Percentiles rank a stretch among this genome's conserved stretches.
These are phyloP conservation scores for Cnidoscolus chayamansa DNA, from an alignment of 441 rosid genomes.

Conservation along the genomic window DNA sequence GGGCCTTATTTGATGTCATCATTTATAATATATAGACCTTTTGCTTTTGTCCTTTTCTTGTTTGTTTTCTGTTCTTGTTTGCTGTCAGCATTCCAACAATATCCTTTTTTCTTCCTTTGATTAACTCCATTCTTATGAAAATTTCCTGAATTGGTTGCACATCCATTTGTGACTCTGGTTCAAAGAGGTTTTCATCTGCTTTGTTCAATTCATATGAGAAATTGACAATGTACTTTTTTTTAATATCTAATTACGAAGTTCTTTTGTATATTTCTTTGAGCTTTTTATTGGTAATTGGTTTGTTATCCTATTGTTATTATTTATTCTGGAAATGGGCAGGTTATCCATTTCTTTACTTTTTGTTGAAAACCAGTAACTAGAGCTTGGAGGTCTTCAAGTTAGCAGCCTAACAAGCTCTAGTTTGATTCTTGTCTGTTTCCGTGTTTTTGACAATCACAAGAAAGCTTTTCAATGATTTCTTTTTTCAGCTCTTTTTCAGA, in stretches of 20 bases:
- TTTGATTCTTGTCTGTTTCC: slow-evolving; percentile 2
- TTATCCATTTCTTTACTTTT: not conserved
- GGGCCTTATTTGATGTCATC: not conserved
- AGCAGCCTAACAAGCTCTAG: not conserved
- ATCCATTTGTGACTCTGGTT: not conserved
- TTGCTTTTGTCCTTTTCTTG: not conserved
- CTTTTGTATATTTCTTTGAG: not conserved
- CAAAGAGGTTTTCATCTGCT: not conserved
- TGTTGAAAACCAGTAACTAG: not conserved
- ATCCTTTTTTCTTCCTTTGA: not conserved
- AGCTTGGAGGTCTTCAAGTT: not conserved
- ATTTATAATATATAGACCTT: not conserved
- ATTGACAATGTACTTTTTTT: not conserved
- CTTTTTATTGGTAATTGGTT: not conserved
- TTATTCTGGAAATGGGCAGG: not conserved
- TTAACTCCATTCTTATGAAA: not conserved
- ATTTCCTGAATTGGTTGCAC: not conserved
- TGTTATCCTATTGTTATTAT: not conserved
- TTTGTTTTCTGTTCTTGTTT: not conserved
- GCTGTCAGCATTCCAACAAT: not conserved
- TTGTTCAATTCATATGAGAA: not conserved
- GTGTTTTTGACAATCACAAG: not conserved
- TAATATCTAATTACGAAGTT: not conserved
- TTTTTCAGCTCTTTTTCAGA: not conserved
- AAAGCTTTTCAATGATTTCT: not conserved